A percentile compares a stretch with the other conserved stretches of the same genome.
These are phyloP conservation scores for Erodium trifolium DNA, from an alignment of 441 rosid genomes.

Conservation along the genomic window DNA sequence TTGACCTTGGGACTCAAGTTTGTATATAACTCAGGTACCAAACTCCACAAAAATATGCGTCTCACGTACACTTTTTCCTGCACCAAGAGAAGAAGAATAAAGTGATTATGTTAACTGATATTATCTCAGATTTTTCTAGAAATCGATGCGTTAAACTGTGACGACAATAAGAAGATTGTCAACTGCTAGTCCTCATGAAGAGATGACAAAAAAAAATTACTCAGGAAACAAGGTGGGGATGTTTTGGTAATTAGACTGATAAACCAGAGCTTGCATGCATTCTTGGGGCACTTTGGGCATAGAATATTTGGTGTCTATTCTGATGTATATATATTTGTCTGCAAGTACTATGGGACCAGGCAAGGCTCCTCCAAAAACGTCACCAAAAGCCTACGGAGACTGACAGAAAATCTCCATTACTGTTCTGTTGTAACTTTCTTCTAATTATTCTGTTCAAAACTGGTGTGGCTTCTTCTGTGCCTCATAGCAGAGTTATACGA, in stretches of 20 bases:
- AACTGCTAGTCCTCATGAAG: no score
- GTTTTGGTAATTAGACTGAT: neutral
- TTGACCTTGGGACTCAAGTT: neutral
- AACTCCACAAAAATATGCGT: no score
- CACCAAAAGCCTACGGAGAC: constrained; percentile 44
- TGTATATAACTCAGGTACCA: neutral
- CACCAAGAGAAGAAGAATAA: neutral
- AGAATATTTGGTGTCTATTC: constrained; percentile 24
- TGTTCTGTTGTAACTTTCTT: constrained; percentile 45
- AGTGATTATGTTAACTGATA: no score
- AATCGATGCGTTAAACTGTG: neutral
- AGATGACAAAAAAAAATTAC: no score
- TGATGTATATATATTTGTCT: constrained; percentile 34
- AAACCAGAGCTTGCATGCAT: neutral
- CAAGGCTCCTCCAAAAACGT: constrained; percentile 29
- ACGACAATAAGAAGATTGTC: neutral
- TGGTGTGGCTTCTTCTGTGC: constrained; percentile 41
- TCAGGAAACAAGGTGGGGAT: no score
- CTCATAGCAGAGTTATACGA: constrained; percentile 36
- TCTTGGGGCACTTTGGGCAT: constrained; percentile 21
- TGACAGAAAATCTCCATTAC: constrained; percentile 60
- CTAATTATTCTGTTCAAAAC: constrained; percentile 31
- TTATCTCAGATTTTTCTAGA: neutral
- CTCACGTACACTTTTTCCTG: neutral
- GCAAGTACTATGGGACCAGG: constrained; percentile 43